These are phyloP conservation scores for Sugiyamaella mastotermitis DNA, from an alignment of 805 yeast species.

Conservation along the genomic window DNA sequence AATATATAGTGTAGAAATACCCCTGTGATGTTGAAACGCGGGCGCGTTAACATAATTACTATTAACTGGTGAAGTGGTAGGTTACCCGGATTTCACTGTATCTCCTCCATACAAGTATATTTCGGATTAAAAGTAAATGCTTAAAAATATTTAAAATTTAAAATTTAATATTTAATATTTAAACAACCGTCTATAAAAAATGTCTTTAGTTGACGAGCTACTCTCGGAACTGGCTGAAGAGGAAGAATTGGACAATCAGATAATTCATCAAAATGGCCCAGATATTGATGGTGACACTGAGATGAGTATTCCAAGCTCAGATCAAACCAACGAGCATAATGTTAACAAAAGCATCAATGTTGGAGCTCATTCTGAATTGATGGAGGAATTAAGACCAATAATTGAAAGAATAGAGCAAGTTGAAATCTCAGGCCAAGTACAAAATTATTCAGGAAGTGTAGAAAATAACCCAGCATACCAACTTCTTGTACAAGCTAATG, in stretches of 20 bases:
- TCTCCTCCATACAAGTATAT: too few relatives aligned
- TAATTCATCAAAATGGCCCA: conserved; percentile 6
- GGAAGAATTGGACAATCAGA: conserved; percentile 16
- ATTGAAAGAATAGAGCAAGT: conserved; percentile 13
- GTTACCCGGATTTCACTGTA: too few relatives aligned
- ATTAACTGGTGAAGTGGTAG: too few relatives aligned
- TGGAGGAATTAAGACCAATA: conserved; percentile 19
- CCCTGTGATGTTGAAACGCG: too few relatives aligned
- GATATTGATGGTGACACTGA: conserved; percentile 12
- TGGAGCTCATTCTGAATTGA: conserved; percentile 16
- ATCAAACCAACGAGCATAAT: too few relatives aligned
- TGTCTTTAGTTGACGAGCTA: conserved; percentile 36
- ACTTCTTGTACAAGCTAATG: conserved; percentile 51
- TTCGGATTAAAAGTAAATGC: too few relatives aligned
- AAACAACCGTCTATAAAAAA: conserved; percentile 13
- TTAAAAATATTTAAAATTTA: too few relatives aligned
- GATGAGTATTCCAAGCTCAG: conserved; percentile 9
- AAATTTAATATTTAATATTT: too few relatives aligned
- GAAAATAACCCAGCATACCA: conserved; percentile 39
- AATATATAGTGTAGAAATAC: too few relatives aligned
- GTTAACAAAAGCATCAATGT: conserved; percentile 9
- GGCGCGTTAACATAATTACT: too few relatives aligned
- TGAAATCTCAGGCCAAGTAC: conserved; percentile 6
- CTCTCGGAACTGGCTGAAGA: conserved; percentile 33
- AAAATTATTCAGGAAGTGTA: conserved; percentile 21